These are phyloP conservation scores for Chalciporus piperatoides DNA, from an alignment of 1,284 basidiomycete species.

Conservation along the genomic window DNA sequence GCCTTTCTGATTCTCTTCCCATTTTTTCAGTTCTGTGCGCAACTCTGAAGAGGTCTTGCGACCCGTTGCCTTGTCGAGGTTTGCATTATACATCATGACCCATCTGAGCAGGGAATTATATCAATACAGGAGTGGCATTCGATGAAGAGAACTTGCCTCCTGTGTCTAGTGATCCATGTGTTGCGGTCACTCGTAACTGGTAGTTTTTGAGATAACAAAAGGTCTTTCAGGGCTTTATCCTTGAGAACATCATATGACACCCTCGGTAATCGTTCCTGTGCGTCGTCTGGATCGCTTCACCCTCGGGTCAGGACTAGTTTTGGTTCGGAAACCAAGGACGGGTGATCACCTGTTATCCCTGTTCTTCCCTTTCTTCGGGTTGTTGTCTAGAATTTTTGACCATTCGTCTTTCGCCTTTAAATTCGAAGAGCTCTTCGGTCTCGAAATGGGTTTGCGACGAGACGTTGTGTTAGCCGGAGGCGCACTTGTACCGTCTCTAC, in stretches of 20 bases:
- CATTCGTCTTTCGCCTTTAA: constrained; percentile 38
- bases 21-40: constrained; percentile 49
- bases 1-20: constrained; percentile 48
- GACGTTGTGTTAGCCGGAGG: neutral
- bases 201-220: constrained; percentile 50
- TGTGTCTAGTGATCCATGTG: constrained; percentile 53
- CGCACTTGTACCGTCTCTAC: constrained; percentile 7
- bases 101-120: constrained; percentile 42
- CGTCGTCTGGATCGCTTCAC: constrained; percentile 32
- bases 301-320: constrained; percentile 18
- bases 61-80: constrained; percentile 55
- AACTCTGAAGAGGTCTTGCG: constrained; percentile 50
- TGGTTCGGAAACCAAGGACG: constrained; percentile 2
- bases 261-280: constrained; percentile 55
- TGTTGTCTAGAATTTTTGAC: constrained; percentile 46
- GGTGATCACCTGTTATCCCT: constrained; percentile 40
- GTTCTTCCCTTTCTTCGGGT: constrained; percentile 39
- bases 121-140: neutral
- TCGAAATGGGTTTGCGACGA: constrained; percentile 38
- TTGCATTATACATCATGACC: constrained; percentile 67
- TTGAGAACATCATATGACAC: constrained; percentile 62
- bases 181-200: constrained; percentile 51
- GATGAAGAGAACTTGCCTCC: constrained; percentile 41
- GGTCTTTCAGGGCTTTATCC: constrained; percentile 57
- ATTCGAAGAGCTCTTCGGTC: constrained; percentile 16